phyloP scores from a whole-genome alignment of 768 basidiomycete genomes.

The Hygrocybe punicea region DNA sequence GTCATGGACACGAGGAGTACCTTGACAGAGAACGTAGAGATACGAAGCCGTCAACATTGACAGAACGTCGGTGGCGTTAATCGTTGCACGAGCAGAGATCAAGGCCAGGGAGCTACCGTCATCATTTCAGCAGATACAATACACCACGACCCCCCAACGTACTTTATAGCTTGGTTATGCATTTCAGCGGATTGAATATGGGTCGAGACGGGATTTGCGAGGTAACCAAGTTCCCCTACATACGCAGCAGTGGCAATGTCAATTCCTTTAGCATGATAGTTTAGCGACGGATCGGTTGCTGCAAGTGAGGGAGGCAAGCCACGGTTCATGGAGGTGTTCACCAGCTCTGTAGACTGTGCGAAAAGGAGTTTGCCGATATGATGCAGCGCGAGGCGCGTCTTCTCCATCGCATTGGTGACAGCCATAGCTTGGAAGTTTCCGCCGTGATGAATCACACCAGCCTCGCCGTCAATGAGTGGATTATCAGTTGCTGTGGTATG shows the following conservation, averaged over 20 bases:
- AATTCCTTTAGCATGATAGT: constrained; percentile 75
- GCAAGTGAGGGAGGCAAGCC: constrained; percentile 74
- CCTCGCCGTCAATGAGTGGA: constrained; percentile 69
- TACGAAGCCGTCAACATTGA: constrained; percentile 67
- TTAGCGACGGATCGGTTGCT: constrained; percentile 69
- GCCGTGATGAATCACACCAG: constrained; percentile 65
- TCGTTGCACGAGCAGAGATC: constrained; percentile 71
- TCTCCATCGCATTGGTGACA: constrained; percentile 80
- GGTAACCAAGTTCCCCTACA: constrained; percentile 70
- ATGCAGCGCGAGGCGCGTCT: constrained; percentile 67
- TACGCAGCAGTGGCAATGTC: constrained; percentile 84
- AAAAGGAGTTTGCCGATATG: constrained; percentile 72
- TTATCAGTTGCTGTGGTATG: constrained; percentile 69
- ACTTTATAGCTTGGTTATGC: constrained; percentile 85
- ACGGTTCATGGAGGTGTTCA: constrained; percentile 78
- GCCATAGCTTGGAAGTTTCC: constrained; percentile 90
- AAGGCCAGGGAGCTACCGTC: constrained; percentile 53
- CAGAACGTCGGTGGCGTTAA: constrained; percentile 66
- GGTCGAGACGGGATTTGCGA: constrained; percentile 74
- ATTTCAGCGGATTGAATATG: constrained; percentile 83
- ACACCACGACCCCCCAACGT: constrained; percentile 22
- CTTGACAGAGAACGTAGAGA: constrained; percentile 70
- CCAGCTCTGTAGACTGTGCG: constrained; percentile 67
- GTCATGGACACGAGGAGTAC: constrained; percentile 18
- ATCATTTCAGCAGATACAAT: neutral